Base-by-base conservation (phyloP, 2,329 filamentous ascomycete genomes). In the Leptodontidium sp. region DNA sequence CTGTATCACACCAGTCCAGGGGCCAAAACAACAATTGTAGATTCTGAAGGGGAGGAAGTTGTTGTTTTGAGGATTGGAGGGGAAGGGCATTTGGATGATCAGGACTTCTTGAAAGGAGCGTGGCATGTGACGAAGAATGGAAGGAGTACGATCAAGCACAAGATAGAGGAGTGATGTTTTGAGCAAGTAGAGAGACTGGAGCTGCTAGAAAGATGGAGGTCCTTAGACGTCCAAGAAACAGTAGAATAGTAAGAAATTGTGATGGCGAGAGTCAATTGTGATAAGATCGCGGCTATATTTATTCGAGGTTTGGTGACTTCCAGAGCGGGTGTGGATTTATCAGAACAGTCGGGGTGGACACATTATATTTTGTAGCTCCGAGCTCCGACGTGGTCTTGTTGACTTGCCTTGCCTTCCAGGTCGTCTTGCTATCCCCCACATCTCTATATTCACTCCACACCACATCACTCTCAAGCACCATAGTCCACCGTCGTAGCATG, bases 1-100 rank as follows among this genome's bases (percentile, higher is more conserved):
- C 73, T 85, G 24, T 87, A 86, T 66, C 79, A 83, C 47, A 79
- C 76, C 4, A 74, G 69, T 2, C 74, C 81, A 26, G 84, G 84
- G 0, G 80, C 83, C 1, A 82, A 76, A 69, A 77, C 82, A 0
- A 77, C 78, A 0, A 66, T 87, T 3, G 79, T 86, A 1, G 80
- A 84, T 70, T 79, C 74, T 1, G 78, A 83, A 2, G 84, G 62
- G 8, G 62, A 58, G 50, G 50, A 55, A 24, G 53, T 64, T 8
- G 62, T 50, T 32, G 50, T 57, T 1, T 57, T 64, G 49, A 38
- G 24, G 8, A 55, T 64, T 47, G 62, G 62, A 7, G 62, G 43
- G 50, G 62, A 64, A 15, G 62, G 62, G 4, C 50, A 64, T n/a
- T 47, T 64, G 26, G 35, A 57, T 43, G 62, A 55, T 32, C 52